phyloP scores from a whole-genome alignment of 371 early-diverging fungal genomes.

The Mucor irregularis region DNA sequence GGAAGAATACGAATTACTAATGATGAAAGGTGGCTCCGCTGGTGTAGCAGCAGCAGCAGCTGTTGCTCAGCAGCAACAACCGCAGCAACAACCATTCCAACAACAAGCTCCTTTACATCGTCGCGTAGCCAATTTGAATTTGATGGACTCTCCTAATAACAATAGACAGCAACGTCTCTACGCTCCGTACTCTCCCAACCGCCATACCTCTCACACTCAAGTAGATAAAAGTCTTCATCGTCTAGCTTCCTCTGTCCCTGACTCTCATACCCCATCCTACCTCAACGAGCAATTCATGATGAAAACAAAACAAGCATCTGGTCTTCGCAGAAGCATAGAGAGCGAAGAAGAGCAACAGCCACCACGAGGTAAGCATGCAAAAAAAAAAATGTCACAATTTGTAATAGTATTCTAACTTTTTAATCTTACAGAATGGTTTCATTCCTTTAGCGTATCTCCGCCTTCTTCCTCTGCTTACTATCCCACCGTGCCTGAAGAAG shows the following conservation, averaged over 20 bases:
- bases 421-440: background rate
- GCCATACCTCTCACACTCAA: background rate
- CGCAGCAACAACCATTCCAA: background rate
- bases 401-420: background rate
- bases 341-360: conserved; percentile 1
- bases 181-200: conserved; percentile 7
- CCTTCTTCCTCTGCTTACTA: background rate
- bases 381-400: no score
- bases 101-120: conserved; percentile 3
- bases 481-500: background rate
- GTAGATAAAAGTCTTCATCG: background rate
- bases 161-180: background rate
- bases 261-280: background rate
- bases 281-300: conserved; percentile 23
- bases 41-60: background rate
- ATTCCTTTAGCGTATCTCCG: background rate
- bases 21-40: background rate
- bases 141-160: conserved; percentile 4
- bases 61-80: background rate
- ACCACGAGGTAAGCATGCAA: no score
- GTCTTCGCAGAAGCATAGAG: conserved; percentile 8
- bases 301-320: conserved; percentile 4
- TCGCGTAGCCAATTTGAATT: conserved; percentile 2
- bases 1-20: conserved; percentile 39
- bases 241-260: conserved; percentile 16